Conservation (phyloP, 306 rosid species). For the Ormosia emarginata region DNA sequence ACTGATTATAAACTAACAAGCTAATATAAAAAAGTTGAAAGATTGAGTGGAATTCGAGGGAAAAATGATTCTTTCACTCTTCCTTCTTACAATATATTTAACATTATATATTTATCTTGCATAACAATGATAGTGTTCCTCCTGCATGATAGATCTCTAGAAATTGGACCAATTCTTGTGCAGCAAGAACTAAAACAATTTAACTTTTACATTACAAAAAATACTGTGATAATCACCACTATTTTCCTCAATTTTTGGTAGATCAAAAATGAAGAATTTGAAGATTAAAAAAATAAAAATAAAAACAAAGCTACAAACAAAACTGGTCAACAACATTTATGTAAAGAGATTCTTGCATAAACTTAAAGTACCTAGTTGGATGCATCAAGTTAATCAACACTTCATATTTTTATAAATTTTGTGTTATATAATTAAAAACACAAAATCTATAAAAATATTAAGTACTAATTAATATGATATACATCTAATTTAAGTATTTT, state of each 20-base stretch:
- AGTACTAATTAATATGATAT: no score
- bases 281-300: background rate
- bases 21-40: background rate
- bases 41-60: background rate
- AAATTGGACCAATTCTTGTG: background rate
- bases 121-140: background rate
- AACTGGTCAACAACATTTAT: background rate
- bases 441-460: no score
- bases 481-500: no score
- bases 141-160: background rate
- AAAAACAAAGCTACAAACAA: background rate
- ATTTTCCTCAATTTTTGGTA: background rate
- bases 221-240: background rate
- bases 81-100: background rate
- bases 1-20: background rate
- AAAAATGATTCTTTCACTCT: background rate
- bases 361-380: no score
- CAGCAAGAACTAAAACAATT: background rate
- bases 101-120: background rate
- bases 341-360: no score
- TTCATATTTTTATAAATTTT: no score
- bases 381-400: no score
- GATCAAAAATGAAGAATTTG: background rate
- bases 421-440: no score
- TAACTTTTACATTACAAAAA: background rate